These are phyloP conservation scores for Epichloe coenophiala DNA, from an alignment of 2,329 filamentous ascomycete species.

Conservation along the genomic window DNA sequence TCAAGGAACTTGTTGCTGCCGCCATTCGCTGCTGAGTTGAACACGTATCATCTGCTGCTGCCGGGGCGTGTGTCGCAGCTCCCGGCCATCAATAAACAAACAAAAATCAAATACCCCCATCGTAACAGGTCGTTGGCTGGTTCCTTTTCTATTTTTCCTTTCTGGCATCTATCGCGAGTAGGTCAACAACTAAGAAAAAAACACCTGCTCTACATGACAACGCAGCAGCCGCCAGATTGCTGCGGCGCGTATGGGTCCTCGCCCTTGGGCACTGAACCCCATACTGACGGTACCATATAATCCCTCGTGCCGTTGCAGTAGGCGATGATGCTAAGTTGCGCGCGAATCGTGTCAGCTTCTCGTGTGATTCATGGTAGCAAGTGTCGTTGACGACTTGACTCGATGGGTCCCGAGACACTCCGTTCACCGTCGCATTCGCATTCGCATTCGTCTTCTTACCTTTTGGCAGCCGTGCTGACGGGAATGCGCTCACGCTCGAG, in stretches of 20 bases:
- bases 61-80: not conserved
- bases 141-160: slow-evolving; percentile 3
- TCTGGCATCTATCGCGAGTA: slow-evolving; percentile 2
- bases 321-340: slow-evolving; percentile 63
- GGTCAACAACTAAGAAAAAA: not conserved
- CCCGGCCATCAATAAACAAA: slow-evolving; percentile 1
- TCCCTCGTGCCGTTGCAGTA: slow-evolving; percentile 98
- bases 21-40: not conserved
- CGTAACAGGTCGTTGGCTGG: slow-evolving; percentile 4
- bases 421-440: not conserved
- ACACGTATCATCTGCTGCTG: not conserved
- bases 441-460: slow-evolving; percentile 36
- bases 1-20: not conserved
- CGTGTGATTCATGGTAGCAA: no score
- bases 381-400: not conserved
- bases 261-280: slow-evolving; percentile 85
- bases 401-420: not conserved
- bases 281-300: slow-evolving; percentile 97
- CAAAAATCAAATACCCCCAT: slow-evolving; percentile 2
- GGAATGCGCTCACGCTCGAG: slow-evolving; percentile 90
- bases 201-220: slow-evolving; percentile 60
- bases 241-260: slow-evolving; percentile 98
- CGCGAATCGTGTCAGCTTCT: not conserved
- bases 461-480: slow-evolving; percentile 83
- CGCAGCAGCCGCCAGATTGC: slow-evolving; percentile 84